Conservation (phyloP, 352 stramenopile species). For the Pythium diclinum region DNA sequence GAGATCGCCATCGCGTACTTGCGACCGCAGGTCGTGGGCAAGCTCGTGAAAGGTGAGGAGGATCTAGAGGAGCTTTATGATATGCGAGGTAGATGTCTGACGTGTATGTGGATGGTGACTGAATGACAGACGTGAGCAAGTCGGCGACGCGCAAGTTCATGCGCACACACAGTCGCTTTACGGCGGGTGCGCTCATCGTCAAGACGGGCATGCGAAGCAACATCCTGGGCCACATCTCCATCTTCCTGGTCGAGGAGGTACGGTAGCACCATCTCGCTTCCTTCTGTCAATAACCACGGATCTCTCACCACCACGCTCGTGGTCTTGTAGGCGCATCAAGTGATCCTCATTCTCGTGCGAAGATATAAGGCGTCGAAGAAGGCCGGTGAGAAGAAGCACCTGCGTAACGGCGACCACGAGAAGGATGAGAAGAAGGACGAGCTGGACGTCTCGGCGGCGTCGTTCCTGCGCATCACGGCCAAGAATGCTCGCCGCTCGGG, state of each 20-base stretch:
- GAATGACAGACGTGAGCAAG: conserved; percentile 59
- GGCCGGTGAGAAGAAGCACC: conserved; percentile 16
- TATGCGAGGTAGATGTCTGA: neutral
- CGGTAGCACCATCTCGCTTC: neutral
- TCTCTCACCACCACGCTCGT: neutral
- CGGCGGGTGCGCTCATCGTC: conserved; percentile 56
- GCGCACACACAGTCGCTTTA: conserved; percentile 55
- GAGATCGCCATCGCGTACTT: conserved; percentile 55
- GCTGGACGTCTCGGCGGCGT: neutral
- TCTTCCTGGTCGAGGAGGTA: conserved; percentile 85
- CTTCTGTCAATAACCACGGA: too few species aligned
- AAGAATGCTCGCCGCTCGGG: conserved; percentile 64
- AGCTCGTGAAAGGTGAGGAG: conserved; percentile 73
- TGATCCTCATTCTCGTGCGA: conserved; percentile 69
- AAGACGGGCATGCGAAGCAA: conserved; percentile 80
- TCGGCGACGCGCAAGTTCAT: conserved; percentile 75
- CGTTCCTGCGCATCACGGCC: conserved; percentile 49
- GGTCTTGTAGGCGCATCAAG: conserved; percentile 52
- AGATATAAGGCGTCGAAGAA: conserved; percentile 39
- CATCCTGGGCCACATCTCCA: conserved; percentile 67
- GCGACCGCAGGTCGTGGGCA: conserved; percentile 58
- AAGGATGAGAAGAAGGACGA: conserved; percentile 20
- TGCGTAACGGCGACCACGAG: conserved; percentile 29
- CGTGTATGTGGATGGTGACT: neutral
- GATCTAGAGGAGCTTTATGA: neutral